Evolutionary conservation across 148 eudicot genomes (phyloP), one percentile per base, ranked within the genome.

Genomic region (Rhododendron griersonianum): DNA sequence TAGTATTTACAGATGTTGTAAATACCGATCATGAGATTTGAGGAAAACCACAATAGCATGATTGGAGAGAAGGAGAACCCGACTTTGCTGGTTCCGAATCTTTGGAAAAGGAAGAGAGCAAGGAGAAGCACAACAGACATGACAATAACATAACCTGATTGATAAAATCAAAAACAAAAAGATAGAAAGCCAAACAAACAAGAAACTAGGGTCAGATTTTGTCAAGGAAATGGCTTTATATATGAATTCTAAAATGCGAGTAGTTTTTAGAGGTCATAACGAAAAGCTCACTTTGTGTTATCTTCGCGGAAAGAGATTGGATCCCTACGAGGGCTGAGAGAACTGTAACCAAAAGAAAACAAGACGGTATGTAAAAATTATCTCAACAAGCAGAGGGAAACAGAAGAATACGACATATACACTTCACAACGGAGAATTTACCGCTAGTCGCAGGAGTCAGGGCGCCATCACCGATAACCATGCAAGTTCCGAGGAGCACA

Each of bases 271-370:
- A 48, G 10, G 30, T 28, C 16, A 4, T 25, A 33, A 23, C 11
- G 21, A 7, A 67, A 67, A 7, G 18, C 79, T 69, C 51, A 83
- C 87, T 78, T 83, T 87, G 89, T 53, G 89, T 89, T n/a, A 89
- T 80, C 53, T 87, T 89, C 6, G 87, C 39, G 23, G 91, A 89
- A 25, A 67, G 50, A 11, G 89, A 83, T 53, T 85, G 86, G 28
- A 89, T 89, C 74, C 91, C 91, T 75, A 83, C 88, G 19, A 89
- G 88, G 48, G 91, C 89, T 50, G 91, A 87, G 81, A 89, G 89
- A 83, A 89, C 89, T 87, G 86, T 73, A 37, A 8, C 85, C 35
- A 44, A 3, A 23, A 83, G 30, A 7, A 18, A 81, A 47, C 18
- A 11, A 28, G 15, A 71, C 0, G 9, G 76, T 1, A 14, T 5